Conservation (phyloP, 352 stramenopile species). For the Pythium sp. region DNA sequence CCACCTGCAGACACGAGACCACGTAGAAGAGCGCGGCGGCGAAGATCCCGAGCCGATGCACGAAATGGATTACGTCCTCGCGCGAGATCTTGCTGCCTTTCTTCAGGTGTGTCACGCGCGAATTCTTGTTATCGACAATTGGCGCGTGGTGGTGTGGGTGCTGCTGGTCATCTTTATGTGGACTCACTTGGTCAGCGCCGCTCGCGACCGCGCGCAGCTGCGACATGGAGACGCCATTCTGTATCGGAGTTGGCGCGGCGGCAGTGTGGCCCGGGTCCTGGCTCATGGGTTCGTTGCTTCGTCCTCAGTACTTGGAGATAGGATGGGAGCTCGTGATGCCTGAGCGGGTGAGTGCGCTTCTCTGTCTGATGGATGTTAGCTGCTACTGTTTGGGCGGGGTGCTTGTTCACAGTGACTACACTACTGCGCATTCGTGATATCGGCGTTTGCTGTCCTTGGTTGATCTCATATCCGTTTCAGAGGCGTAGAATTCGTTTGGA, state of each 20-base stretch:
- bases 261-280: not conserved
- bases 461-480: too few species aligned
- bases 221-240: not conserved
- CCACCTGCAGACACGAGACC: conserved; percentile 12
- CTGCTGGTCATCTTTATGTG: too few species aligned
- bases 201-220: not conserved
- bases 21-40: conserved; percentile 11
- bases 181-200: not conserved
- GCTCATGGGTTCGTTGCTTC: not conserved
- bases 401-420: too few species aligned
- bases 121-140: not conserved
- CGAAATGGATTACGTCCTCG: conserved; percentile 8
- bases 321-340: not conserved
- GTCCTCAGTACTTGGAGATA: not conserved
- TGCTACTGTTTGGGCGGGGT: not conserved
- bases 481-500: too few species aligned
- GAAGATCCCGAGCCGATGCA: conserved; percentile 15
- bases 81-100: conserved; percentile 4
- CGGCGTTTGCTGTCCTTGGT: too few species aligned
- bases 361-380: not conserved
- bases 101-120: not conserved
- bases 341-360: not conserved
- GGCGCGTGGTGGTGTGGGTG: not conserved
- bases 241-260: not conserved
- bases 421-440: too few species aligned